Evolutionary conservation across 208 protist genomes (phyloP), one percentile per base, ranked within the genome.

Genomic region (Novymonas esmeraldas): DNA sequence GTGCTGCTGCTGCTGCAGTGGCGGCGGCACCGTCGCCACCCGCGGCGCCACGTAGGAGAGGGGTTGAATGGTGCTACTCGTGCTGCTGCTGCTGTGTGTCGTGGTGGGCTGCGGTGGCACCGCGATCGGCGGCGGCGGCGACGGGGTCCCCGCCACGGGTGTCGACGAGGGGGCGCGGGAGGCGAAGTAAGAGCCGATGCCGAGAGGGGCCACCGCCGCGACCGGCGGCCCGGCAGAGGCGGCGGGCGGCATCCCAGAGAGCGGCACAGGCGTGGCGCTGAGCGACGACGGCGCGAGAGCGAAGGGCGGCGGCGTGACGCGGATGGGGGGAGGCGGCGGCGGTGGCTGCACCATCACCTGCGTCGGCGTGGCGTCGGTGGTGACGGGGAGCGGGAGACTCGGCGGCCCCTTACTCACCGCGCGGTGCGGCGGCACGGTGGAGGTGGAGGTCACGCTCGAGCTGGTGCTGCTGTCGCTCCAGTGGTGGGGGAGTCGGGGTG

Each of bases 401-500:
- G 39, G 56, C 6, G 20, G 36, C 38, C 56, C 56, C 20, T 61
- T 61, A 26, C 41, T 61, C 22, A 65, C 50, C 29, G 34, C 58
- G 9, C 48, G 58, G 51, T 66, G 14, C 2, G 68, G 68, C 26
- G 68, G 68, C 59, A 66, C 42, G 18, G 68, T 73, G 0, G 68
- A 73, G 51, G 68, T 55, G 36, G 68, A 73, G 54, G 58, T 66
- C 10, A 73, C 34, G 33, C 58, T 66, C 10, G 68, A 73, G 44
- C 44, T 65, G 6, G 68, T 65, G 44, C 36, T 67, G 68, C 68
- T 73, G 22, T 73, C 68, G 6, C 52, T 51, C 59, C 58, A 49
- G 42, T 66, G 33, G 28, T 66, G 38, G 6, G 51, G 38, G 6
- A 44, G 36, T 44, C 52, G 65, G 18, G 7, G 14, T 50, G 28